Evolutionary conservation across 306 rosid genomes (phyloP).

Genomic region (Malus domestica): ASM211411v1 NC_041803.1:3467001-3467500

Average conservation of each 20-base stretch:
- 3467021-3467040: constrained; percentile 12
- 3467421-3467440: constrained; percentile 23
- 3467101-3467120: constrained; percentile 22
- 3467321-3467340: constrained; percentile 1
- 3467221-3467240: constrained; percentile 14
- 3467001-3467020: neutral
- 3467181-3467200: constrained; percentile 19
- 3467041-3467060: neutral
- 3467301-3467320: constrained; percentile 14
- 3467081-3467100: constrained; percentile 17
- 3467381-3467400: neutral
- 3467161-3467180: constrained; percentile 20
- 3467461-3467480: constrained; percentile 11
- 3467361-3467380: neutral
- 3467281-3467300: constrained; percentile 29
- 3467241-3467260: constrained; percentile 19
- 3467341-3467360: neutral
- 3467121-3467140: constrained; percentile 12
- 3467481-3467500: constrained; percentile 12
- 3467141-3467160: constrained; percentile 16
- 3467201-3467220: constrained; percentile 21
- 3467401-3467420: constrained; percentile 18
- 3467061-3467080: constrained; percentile 10
- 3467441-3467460: constrained; percentile 14
- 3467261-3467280: constrained; percentile 22